Evolutionary conservation across 1,284 basidiomycete genomes (phyloP).

Genomic region (Lentinus polychrous): DNA sequence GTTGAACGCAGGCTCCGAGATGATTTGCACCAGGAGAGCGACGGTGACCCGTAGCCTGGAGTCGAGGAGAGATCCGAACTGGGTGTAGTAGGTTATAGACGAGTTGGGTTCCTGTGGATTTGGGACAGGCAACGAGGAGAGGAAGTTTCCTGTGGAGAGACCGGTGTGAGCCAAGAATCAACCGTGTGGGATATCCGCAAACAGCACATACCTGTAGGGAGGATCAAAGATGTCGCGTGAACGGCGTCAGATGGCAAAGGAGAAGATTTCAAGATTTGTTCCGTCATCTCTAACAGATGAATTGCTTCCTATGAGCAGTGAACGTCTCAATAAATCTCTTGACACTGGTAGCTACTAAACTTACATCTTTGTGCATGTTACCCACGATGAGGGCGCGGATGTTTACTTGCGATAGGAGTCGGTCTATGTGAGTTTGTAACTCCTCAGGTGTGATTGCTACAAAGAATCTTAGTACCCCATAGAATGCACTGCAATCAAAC

Average conservation of each 20-base stretch:
- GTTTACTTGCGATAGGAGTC: conserved; percentile 64
- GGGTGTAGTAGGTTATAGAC: conserved; percentile 72
- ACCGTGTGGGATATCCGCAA: not conserved
- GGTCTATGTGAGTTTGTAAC: conserved; percentile 58
- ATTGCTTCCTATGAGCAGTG: conserved; percentile 70
- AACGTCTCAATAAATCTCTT: too few relatives aligned
- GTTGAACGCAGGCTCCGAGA: conserved; percentile 90
- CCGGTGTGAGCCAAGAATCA: not conserved
- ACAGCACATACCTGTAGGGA: conserved; percentile 49
- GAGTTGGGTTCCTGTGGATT: conserved; percentile 90
- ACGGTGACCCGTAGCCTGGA: conserved; percentile 52
- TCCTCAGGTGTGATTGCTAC: conserved; percentile 69
- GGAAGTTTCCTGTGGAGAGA: conserved; percentile 50
- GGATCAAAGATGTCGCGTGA: conserved; percentile 57
- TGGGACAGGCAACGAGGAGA: conserved; percentile 66
- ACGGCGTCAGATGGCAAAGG: conserved; percentile 52
- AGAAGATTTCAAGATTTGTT: conserved; percentile 58
- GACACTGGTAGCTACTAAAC: conserved; percentile 24
- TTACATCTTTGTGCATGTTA: conserved; percentile 77
- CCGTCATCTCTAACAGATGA: conserved; percentile 65
- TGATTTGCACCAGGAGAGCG: conserved; percentile 67
- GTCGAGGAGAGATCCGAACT: conserved; percentile 60
- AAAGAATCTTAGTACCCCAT: not conserved
- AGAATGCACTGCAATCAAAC: conserved; percentile 22
- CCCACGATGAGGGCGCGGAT: conserved; percentile 80